These are phyloP conservation scores for Talaromyces pinophilus DNA, from an alignment of 2,329 filamentous ascomycete species.

Conservation along the genomic window DNA sequence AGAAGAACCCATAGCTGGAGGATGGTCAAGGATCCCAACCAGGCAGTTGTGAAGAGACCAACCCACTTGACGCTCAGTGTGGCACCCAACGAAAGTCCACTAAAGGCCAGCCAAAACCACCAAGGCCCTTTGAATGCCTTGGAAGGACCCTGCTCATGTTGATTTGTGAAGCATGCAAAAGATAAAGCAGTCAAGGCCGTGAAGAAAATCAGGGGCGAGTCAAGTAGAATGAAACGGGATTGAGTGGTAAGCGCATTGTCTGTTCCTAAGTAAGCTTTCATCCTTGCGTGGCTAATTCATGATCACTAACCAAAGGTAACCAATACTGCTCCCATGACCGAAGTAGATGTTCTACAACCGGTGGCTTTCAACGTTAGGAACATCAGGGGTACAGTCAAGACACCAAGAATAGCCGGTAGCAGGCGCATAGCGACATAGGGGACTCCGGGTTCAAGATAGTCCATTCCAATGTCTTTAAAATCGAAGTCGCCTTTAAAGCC, in stretches of 20 bases:
- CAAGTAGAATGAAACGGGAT: slow-evolving; percentile 90
- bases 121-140: slow-evolving; percentile 86
- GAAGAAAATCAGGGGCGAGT: slow-evolving; percentile 90
- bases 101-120: slow-evolving; percentile 97
- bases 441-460: slow-evolving; percentile 91
- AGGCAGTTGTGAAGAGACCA: slow-evolving; percentile 96
- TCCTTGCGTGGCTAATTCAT: slow-evolving; percentile 25
- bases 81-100: slow-evolving; percentile 82
- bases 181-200: slow-evolving; percentile 88
- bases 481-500: slow-evolving; percentile 96
- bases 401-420: slow-evolving; percentile 84
- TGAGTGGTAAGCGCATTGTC: slow-evolving; percentile 96
- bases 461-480: slow-evolving; percentile 99
- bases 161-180: slow-evolving; percentile 92
- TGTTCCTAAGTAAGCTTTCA: slow-evolving; percentile 38
- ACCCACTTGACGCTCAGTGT: slow-evolving; percentile 99
- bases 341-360: slow-evolving; percentile 84
- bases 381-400: slow-evolving; percentile 85
- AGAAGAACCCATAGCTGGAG: slow-evolving; percentile 94
- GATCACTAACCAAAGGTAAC: slow-evolving; percentile 77
- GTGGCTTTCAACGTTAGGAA: slow-evolving; percentile 90
- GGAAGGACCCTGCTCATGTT: slow-evolving; percentile 86
- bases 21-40: slow-evolving; percentile 88
- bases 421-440: slow-evolving; percentile 98
- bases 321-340: slow-evolving; percentile 77